Evolutionary conservation across 805 yeast species (phyloP), one percentile per base, ranked within the genome.

Genomic region (Teunomyces aglyptinius): DNA sequence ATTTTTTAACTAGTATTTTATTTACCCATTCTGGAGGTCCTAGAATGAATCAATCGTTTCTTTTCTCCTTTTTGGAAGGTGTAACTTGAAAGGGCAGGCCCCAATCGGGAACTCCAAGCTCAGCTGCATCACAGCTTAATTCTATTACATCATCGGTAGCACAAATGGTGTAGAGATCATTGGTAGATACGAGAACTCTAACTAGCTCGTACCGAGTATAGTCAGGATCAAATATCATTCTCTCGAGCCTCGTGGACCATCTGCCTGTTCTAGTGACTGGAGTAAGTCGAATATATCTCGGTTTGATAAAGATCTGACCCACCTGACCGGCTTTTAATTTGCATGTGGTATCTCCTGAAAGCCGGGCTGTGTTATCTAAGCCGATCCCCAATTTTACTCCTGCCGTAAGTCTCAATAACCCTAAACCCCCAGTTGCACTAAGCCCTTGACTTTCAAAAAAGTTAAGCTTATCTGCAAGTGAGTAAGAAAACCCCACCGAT

Each of bases 121-220:
- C 50, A 13, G 41, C 48, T 18, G 49, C 51, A 5, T 47, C 34
- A 39, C 65, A 61, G 31, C 50, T 54, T 39, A 61, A 49, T 19
- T 49, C 48, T 16, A 59, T 60, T 3, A 54, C 49, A 26, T 61
- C 64, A 45, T 49, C 51, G 16, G 63, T 59, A 6, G 57, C 61
- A 55, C 65, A 61, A 6, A 49, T 54, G 2, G 50, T 43, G 41
- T 55, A 48, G 18, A 41, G 32, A 7, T 46, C 45, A 11, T 47
- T 42, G 3, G 43, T 39, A n/a, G 53, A 49, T 28, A 54, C 13
- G 4, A 56, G 38, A 8, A 52, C 38, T n/a, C 39, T 31, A 10
- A 53, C 38, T 16, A 28, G 44, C 1, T 49, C 50, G 36, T 38
- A 48, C 8, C 33, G 35, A n/a, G 42, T 27, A 34, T 57, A 50